A percentile compares a stretch with the other conserved stretches of the same genome.
Conservation (phyloP, 2,329 filamentous ascomycete species). For the Calonectria honghensis region DNA sequence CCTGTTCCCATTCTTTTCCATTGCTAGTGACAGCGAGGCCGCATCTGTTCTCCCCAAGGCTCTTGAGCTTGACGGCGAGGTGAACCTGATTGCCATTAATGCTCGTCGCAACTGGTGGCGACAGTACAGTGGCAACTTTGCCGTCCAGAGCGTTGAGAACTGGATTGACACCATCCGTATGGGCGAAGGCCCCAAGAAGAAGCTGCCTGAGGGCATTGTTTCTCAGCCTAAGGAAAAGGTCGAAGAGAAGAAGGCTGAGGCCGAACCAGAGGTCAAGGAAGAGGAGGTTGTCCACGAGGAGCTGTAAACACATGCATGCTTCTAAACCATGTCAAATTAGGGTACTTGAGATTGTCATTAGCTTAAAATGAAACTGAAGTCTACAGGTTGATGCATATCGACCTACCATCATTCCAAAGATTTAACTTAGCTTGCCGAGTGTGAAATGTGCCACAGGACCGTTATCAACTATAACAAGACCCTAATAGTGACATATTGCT, state of each 20-base stretch:
- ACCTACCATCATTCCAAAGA: background rate
- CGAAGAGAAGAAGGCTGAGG: conserved; percentile 52
- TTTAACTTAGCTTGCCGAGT: background rate
- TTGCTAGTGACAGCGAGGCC: conserved; percentile 72
- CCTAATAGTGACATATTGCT: too few species aligned
- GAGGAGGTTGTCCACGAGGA: conserved; percentile 67
- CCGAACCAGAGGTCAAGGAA: conserved; percentile 45
- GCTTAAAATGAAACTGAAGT: background rate
- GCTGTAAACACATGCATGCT: conserved; percentile 60
- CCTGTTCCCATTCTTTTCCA: conserved; percentile 88
- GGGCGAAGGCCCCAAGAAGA: conserved; percentile 88
- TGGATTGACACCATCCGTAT: conserved; percentile 96
- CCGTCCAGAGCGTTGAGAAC: conserved; percentile 79
- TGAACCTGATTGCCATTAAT: conserved; percentile 89
- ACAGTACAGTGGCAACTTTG: conserved; percentile 79
- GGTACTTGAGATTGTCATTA: background rate
- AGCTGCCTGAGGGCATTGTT: conserved; percentile 79
- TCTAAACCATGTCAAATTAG: background rate
- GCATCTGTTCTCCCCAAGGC: conserved; percentile 64
- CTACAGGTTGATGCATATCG: background rate
- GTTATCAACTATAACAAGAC: too few species aligned
- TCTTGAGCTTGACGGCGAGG: conserved; percentile 76
- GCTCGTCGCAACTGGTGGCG: conserved; percentile 91
- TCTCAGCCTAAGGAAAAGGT: conserved; percentile 58
- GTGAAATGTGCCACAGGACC: background rate